Evolutionary conservation across 768 basidiomycete genomes (phyloP).

Genomic region (Kondoa malvinella): DNA sequence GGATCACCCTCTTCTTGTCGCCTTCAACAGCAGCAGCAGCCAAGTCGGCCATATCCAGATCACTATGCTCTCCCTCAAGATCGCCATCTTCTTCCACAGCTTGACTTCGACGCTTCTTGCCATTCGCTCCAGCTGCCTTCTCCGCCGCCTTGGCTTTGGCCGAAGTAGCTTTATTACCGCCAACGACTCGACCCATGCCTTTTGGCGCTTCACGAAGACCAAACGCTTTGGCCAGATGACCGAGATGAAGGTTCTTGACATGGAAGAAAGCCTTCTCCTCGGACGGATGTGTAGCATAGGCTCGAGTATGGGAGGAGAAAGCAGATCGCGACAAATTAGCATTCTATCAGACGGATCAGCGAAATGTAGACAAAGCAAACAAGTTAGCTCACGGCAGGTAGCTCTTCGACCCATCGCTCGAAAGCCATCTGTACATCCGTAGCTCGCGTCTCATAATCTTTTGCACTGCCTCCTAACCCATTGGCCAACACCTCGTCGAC

Average conservation of each 20-base stretch:
- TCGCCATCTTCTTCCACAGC: not conserved
- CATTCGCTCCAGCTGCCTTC: not conserved
- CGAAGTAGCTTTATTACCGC: not conserved
- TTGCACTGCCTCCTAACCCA: conserved; percentile 69
- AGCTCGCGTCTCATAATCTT: conserved; percentile 69
- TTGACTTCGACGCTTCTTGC: not conserved
- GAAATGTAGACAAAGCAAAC: conserved; percentile 9
- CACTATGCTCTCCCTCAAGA: not conserved
- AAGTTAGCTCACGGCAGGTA: conserved; percentile 46
- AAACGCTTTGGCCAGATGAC: conserved; percentile 78
- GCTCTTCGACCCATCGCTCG: conserved; percentile 73
- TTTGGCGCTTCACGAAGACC: conserved; percentile 71
- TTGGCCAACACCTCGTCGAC: conserved; percentile 54
- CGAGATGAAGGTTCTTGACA: conserved; percentile 78
- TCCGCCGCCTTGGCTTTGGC: not conserved
- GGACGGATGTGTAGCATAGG: conserved; percentile 90
- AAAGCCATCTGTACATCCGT: conserved; percentile 91
- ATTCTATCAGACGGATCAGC: conserved; percentile 40
- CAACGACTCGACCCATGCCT: conserved; percentile 15
- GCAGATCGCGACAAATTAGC: conserved; percentile 60
- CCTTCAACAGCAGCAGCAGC: not conserved
- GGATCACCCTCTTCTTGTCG: not conserved
- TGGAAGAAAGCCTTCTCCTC: conserved; percentile 95
- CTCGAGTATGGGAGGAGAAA: conserved; percentile 79
- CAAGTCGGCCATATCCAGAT: not conserved